Evolutionary conservation across 768 basidiomycete genomes (phyloP).

Genomic region (Glaciozyma antarctica): DNA sequence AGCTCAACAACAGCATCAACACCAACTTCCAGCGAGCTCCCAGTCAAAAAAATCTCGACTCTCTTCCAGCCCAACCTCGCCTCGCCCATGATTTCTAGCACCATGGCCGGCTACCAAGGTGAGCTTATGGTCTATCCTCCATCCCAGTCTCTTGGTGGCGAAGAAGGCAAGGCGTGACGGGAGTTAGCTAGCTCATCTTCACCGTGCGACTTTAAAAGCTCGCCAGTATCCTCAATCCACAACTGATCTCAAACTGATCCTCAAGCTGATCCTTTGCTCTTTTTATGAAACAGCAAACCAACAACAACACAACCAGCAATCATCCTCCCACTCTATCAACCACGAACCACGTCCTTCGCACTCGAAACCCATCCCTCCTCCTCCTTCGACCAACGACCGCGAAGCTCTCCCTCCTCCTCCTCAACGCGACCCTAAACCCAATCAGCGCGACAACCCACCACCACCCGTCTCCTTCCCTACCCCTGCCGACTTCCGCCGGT

Average conservation of each 20-base stretch:
- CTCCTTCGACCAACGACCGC: background rate
- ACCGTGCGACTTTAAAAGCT: background rate
- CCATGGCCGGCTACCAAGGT: background rate
- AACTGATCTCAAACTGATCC: background rate
- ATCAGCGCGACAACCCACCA: background rate
- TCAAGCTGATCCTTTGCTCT: no score
- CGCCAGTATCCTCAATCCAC: background rate
- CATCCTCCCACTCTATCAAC: no score
- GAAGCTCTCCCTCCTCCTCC: background rate
- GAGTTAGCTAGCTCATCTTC: background rate
- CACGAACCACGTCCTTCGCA: background rate
- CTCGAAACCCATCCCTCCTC: background rate
- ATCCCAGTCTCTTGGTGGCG: background rate
- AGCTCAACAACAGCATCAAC: background rate
- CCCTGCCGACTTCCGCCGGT: background rate
- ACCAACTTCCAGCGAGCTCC: background rate
- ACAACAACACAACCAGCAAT: background rate
- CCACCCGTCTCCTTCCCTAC: background rate
- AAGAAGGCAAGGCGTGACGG: background rate
- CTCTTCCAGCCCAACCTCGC: background rate
- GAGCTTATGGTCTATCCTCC: background rate
- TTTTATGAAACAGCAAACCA: background rate
- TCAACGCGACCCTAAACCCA: background rate
- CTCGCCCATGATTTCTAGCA: background rate
- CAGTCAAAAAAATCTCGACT: background rate